Evolutionary conservation across 495 filamentous ascomycete species (phyloP).

Genomic region (Sordaria brevicollis): DNA sequence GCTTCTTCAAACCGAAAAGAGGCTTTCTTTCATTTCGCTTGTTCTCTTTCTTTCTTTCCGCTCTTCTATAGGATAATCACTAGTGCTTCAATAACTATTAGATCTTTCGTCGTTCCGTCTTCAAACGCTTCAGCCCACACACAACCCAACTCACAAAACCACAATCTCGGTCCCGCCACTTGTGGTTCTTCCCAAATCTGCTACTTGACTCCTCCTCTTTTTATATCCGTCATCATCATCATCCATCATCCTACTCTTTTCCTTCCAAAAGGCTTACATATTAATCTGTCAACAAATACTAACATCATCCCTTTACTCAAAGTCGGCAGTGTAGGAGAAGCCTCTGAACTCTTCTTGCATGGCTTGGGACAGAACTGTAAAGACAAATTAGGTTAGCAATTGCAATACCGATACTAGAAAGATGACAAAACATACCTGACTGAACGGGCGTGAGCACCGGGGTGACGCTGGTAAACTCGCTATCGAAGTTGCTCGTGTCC

Average conservation of each 20-base stretch:
- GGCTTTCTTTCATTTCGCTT: neutral
- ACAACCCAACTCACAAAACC: too few relatives aligned
- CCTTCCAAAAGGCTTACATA: too few relatives aligned
- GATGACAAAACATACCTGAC: slow-evolving; percentile 58
- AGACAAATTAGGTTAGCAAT: slow-evolving; percentile 9
- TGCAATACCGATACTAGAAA: neutral
- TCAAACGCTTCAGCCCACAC: neutral
- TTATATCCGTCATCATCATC: neutral
- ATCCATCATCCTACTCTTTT: neutral
- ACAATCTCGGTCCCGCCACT: neutral
- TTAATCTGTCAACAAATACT: neutral
- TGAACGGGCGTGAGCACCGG: slow-evolving; percentile 95
- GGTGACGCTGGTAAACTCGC: slow-evolving; percentile 97
- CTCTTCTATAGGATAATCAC: neutral
- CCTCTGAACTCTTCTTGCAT: slow-evolving; percentile 99
- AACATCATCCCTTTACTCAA: slow-evolving; percentile 25
- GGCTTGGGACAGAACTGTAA: slow-evolving; percentile 81
- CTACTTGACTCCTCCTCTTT: too few relatives aligned
- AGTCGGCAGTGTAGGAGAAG: slow-evolving; percentile 72
- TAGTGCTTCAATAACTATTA: neutral
- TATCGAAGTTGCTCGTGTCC: slow-evolving; percentile 98
- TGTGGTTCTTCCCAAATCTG: neutral
- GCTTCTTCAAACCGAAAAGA: neutral
- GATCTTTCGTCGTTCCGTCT: too few relatives aligned
- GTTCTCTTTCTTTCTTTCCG: neutral